phyloP scores from a whole-genome alignment of 768 basidiomycete species.

The Termitomyces sp. region DNA sequence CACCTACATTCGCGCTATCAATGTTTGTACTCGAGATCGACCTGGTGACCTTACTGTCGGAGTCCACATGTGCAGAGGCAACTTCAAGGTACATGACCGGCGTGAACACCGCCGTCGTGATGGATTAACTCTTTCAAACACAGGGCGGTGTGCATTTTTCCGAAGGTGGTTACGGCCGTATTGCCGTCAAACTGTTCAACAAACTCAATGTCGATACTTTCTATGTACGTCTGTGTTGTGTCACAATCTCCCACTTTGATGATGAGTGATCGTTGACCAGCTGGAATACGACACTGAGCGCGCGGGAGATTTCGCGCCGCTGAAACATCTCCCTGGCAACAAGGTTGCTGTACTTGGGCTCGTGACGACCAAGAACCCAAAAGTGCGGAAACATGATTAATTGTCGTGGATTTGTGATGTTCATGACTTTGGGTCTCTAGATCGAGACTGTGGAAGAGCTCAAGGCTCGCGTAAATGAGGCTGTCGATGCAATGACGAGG shows the following conservation, averaged over 20 bases:
- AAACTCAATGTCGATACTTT: constrained; percentile 56
- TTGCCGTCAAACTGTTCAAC: constrained; percentile 54
- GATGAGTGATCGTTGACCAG: constrained; percentile 27
- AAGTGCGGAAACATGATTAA: constrained; percentile 24
- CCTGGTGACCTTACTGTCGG: constrained; percentile 54
- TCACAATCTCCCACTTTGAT: constrained; percentile 1
- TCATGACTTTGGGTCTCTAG: constrained; percentile 21
- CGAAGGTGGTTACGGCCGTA: constrained; percentile 58
- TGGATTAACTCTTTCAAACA: not conserved
- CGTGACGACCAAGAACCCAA: constrained; percentile 45
- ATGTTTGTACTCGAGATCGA: constrained; percentile 47
- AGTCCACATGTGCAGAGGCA: constrained; percentile 60
- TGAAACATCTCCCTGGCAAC: constrained; percentile 46
- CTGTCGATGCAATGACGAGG: constrained; percentile 44
- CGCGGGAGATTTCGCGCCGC: constrained; percentile 57
- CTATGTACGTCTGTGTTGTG: constrained; percentile 33
- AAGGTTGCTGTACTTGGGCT: constrained; percentile 48
- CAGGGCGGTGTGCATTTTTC: constrained; percentile 50
- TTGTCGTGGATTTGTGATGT: not conserved
- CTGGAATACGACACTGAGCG: constrained; percentile 67
- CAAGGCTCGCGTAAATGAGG: constrained; percentile 49
- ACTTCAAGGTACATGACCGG: constrained; percentile 38
- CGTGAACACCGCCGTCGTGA: not conserved
- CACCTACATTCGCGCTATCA: constrained; percentile 67
- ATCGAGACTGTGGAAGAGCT: constrained; percentile 50